Evolutionary conservation across 2,329 filamentous ascomycete genomes (phyloP).

Genomic region (Bipolaris bicolor): DNA sequence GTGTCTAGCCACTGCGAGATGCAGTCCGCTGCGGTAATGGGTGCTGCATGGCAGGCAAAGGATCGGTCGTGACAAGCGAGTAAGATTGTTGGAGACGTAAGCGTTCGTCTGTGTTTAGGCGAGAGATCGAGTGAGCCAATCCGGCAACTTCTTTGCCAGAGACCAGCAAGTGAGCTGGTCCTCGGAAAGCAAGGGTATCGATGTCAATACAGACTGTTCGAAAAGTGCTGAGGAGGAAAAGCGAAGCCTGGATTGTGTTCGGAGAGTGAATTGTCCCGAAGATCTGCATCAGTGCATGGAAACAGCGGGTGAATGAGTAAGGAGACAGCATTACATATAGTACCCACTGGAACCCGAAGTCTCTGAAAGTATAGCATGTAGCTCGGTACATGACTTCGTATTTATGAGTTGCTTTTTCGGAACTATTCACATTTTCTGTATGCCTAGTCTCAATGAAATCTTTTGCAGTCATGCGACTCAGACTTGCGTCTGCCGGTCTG

Average conservation of each 20-base stretch:
- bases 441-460: background rate
- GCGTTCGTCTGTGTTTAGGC: background rate
- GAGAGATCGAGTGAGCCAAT: background rate
- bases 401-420: background rate
- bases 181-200: background rate
- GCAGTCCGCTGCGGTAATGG: background rate
- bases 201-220: background rate
- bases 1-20: background rate
- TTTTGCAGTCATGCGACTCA: background rate
- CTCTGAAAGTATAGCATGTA: background rate
- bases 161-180: background rate
- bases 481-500: background rate
- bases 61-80: background rate
- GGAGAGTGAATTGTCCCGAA: constrained; percentile 2
- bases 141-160: background rate
- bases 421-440: background rate
- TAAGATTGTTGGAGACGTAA: background rate
- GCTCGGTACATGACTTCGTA: background rate
- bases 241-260: background rate
- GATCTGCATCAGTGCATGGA: constrained; percentile 6
- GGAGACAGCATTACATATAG: background rate
- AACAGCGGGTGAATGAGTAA: constrained; percentile 13
- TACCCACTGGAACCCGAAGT: background rate
- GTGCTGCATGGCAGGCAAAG: background rate
- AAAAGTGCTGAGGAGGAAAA: background rate